Conservation (phyloP, 2,329 filamentous ascomycete species). For the Chrysoporthe deuterocubensis region DNA sequence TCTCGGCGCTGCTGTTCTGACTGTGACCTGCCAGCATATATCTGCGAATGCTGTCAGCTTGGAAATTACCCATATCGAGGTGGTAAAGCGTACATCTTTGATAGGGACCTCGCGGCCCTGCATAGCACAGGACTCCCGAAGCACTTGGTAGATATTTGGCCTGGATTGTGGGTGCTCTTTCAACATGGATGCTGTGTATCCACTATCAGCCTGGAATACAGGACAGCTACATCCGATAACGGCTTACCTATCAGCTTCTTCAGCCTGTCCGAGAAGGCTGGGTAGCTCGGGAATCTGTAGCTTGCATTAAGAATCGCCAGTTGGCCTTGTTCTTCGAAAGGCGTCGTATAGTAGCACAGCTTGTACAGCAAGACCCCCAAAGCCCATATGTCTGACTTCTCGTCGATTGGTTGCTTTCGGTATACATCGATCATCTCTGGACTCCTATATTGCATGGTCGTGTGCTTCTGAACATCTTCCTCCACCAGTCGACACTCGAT, state of each 20-base stretch:
- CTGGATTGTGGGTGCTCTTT: constrained; percentile 77
- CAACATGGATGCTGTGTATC: constrained; percentile 77
- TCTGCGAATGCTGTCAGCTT: constrained; percentile 52
- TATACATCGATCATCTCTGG: constrained; percentile 99
- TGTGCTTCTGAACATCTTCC: constrained; percentile 96
- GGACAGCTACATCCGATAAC: no score
- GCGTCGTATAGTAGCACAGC: constrained; percentile 98
- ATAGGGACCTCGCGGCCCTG: constrained; percentile 85
- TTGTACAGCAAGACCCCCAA: constrained; percentile 95
- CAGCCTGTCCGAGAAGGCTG: constrained; percentile 84
- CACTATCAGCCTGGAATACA: constrained; percentile 12
- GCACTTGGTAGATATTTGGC: constrained; percentile 92
- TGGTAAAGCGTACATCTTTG: constrained; percentile 71
- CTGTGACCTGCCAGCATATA: constrained; percentile 68
- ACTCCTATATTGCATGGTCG: constrained; percentile 94
- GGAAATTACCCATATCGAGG: constrained; percentile 28
- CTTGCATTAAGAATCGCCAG: constrained; percentile 96
- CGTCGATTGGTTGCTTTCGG: constrained; percentile 92
- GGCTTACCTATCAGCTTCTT: constrained; percentile 85
- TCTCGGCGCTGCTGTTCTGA: constrained; percentile 61
- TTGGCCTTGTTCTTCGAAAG: constrained; percentile 96
- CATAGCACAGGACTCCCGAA: constrained; percentile 87
- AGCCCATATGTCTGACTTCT: constrained; percentile 99
- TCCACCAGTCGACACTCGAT: constrained; percentile 91
- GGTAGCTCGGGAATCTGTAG: constrained; percentile 88